These are phyloP conservation scores for Centaurea solstitialis DNA, from an alignment of 129 eudicot species.

Conservation along the genomic window DNA sequence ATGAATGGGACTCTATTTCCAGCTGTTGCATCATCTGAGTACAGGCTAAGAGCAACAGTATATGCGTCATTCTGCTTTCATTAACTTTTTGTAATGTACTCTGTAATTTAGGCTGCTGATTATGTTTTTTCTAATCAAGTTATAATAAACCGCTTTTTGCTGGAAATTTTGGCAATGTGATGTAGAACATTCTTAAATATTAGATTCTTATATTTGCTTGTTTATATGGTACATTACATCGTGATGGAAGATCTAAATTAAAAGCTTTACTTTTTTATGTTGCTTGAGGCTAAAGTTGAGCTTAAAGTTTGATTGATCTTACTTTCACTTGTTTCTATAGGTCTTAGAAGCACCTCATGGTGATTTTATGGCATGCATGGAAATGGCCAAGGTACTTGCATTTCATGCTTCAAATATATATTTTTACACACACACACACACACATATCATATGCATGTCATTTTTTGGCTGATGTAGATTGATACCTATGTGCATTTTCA, in stretches of 20 bases:
- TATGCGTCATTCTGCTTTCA: not conserved
- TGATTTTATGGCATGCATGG: constrained; percentile 86
- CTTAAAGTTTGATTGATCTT: not conserved
- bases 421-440: not conserved
- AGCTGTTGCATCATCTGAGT: constrained; percentile 69
- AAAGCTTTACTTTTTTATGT: too few species aligned
- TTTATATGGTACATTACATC: constrained; percentile 8
- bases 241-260: not conserved
- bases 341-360: constrained; percentile 95
- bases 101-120: not conserved
- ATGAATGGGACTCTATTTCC: constrained; percentile 40
- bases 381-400: constrained; percentile 90
- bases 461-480: constrained; percentile 5
- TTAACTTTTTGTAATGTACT: too few species aligned
- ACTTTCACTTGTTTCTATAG: constrained; percentile 34
- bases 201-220: not conserved
- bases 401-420: not conserved
- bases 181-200: not conserved
- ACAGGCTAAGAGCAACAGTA: constrained; percentile 88
- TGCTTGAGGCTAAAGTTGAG: too few species aligned
- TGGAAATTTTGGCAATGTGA: not conserved
- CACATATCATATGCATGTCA: not conserved
- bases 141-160: not conserved
- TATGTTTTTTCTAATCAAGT: not conserved
- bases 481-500: not conserved